Percentiles rank a stretch among this genome's conserved stretches.
phyloP scores from a whole-genome alignment of 768 basidiomycete genomes.

The Boletus barrowsii region DNA sequence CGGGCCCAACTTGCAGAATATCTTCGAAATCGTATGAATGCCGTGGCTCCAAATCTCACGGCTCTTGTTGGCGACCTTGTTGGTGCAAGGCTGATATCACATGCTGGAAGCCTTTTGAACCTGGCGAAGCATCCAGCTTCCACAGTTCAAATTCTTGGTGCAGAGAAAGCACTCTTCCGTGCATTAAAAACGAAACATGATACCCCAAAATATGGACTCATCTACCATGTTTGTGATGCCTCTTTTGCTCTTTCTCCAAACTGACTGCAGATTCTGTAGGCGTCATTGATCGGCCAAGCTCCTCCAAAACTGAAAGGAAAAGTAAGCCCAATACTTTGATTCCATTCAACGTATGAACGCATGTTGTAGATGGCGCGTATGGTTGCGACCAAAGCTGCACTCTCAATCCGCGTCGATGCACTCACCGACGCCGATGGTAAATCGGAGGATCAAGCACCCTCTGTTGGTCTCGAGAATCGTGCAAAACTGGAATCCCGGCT shows the following conservation, averaged over 20 bases:
- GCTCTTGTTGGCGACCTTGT: conserved; percentile 77
- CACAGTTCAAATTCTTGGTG: conserved; percentile 73
- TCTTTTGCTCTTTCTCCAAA: background rate
- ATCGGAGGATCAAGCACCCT: conserved; percentile 74
- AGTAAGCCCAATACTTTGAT: conserved; percentile 36
- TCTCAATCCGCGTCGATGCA: conserved; percentile 97
- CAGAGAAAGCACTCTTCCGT: conserved; percentile 75
- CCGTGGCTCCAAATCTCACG: conserved; percentile 96
- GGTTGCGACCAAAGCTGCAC: conserved; percentile 97
- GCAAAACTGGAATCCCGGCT: conserved; percentile 94
- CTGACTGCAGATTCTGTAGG: conserved; percentile 41
- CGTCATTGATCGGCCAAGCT: conserved; percentile 94
- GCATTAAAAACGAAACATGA: conserved; percentile 85
- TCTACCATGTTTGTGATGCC: conserved; percentile 78
- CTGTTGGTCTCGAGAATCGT: conserved; percentile 90
- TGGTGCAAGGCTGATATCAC: conserved; percentile 70
- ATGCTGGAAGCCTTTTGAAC: conserved; percentile 68
- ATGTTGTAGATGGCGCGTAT: conserved; percentile 89
- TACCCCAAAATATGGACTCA: conserved; percentile 99
- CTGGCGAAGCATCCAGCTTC: conserved; percentile 77
- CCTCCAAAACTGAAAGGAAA: conserved; percentile 98
- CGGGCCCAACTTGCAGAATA: conserved; percentile 95
- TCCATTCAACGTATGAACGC: conserved; percentile 1
- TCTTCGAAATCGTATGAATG: conserved; percentile 95
- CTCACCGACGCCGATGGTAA: conserved; percentile 91